These are phyloP conservation scores for Usnea hakonensis DNA, from an alignment of 495 filamentous ascomycete species.

Conservation along the genomic window DNA sequence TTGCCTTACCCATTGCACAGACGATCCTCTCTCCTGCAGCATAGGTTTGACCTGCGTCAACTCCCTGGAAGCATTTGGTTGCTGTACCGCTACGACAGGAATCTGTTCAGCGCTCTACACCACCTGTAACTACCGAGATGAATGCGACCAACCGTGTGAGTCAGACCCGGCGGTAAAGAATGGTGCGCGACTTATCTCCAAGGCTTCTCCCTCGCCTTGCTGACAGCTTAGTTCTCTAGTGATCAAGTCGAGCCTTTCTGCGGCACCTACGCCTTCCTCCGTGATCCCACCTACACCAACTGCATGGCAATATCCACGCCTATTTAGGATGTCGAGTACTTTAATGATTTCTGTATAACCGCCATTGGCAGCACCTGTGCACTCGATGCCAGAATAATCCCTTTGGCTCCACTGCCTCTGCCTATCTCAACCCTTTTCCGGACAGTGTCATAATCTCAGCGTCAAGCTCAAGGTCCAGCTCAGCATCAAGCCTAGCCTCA, in stretches of 20 bases:
- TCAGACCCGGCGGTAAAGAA: conserved; percentile 18
- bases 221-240: not conserved
- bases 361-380: conserved; percentile 18
- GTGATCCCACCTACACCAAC: conserved; percentile 12
- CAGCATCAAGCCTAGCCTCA: not conserved
- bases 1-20: conserved; percentile 9
- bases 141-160: conserved; percentile 18
- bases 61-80: conserved; percentile 19
- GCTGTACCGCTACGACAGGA: conserved; percentile 17
- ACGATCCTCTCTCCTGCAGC: conserved; percentile 19
- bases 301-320: not conserved
- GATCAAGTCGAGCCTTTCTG: conserved; percentile 14
- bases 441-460: not conserved
- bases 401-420: conserved; percentile 7
- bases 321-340: conserved; percentile 7
- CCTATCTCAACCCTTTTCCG: not conserved
- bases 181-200: conserved; percentile 11
- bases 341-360: conserved; percentile 18
- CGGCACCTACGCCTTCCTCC: conserved; percentile 15
- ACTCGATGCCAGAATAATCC: not conserved
- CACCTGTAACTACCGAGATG: conserved; percentile 18
- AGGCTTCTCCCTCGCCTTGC: not conserved
- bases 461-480: not conserved
- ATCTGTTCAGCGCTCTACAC: conserved; percentile 23
- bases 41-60: conserved; percentile 21